Evolutionary conservation across 2,329 filamentous ascomycete genomes (phyloP).

Genomic region (Didymellaceae sp.): DNA sequence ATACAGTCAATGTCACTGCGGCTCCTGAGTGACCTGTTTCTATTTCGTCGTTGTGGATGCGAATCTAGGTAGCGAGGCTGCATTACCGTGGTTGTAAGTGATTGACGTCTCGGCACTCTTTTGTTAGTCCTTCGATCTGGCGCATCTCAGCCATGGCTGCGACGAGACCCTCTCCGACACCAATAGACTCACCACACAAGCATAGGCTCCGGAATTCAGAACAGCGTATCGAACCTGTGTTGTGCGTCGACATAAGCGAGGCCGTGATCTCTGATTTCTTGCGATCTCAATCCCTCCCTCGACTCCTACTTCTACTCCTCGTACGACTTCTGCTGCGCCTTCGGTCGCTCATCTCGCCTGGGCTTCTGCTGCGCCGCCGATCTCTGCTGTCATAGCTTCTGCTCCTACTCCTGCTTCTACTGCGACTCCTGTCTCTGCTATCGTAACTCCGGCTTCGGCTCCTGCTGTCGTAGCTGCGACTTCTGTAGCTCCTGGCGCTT

Average conservation of each 20-base stretch:
- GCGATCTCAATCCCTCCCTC: background rate
- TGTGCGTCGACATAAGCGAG: background rate
- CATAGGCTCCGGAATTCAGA: background rate
- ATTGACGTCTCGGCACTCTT: too few species aligned
- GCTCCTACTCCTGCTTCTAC: constrained; percentile 9
- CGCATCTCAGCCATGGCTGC: too few species aligned
- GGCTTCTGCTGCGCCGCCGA: constrained; percentile 8
- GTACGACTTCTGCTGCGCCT: background rate
- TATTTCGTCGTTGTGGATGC: too few species aligned
- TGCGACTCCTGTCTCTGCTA: constrained; percentile 12
- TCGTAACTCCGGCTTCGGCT: constrained; percentile 17
- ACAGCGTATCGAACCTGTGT: background rate
- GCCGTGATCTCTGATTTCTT: background rate
- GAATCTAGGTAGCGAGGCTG: too few species aligned
- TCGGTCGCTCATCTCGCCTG: constrained; percentile 1
- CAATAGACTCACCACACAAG: too few species aligned
- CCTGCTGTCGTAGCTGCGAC: constrained; percentile 13
- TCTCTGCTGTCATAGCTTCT: constrained; percentile 22
- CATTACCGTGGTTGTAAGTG: too few species aligned
- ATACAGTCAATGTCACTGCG: too few species aligned
- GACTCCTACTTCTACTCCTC: constrained; percentile 1
- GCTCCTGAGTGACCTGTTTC: too few species aligned
- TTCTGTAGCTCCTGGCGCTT: constrained; percentile 18
- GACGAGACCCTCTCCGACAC: too few species aligned
- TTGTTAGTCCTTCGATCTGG: too few species aligned